These are phyloP conservation scores for Elsinoe batatas DNA, from an alignment of 2,329 filamentous ascomycete species.

Conservation along the genomic window DNA sequence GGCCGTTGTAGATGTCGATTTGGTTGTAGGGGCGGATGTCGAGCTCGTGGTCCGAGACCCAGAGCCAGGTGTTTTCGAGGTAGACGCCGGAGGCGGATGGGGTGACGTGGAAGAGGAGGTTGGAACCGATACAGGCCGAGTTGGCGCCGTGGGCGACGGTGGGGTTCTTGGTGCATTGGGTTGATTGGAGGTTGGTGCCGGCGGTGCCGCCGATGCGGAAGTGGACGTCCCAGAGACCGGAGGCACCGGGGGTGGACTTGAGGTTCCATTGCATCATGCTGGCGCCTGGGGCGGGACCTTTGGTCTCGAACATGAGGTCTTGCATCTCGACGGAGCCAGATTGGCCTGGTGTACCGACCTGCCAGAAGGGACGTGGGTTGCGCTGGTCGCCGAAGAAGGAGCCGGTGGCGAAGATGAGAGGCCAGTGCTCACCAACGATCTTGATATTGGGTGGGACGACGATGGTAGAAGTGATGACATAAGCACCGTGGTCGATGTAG, in stretches of 20 bases:
- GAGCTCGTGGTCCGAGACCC: constrained; percentile 86
- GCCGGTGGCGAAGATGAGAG: constrained; percentile 76
- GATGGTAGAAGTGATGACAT: constrained; percentile 51
- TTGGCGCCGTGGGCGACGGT: constrained; percentile 51
- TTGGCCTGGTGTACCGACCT: constrained; percentile 69
- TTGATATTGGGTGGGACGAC: constrained; percentile 53
- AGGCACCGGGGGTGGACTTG: constrained; percentile 56
- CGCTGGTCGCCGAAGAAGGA: constrained; percentile 59
- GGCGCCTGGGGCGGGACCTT: constrained; percentile 73
- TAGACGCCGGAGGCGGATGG: constrained; percentile 52
- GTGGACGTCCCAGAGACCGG: constrained; percentile 92
- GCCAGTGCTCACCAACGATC: constrained; percentile 88
- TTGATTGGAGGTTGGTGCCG: constrained; percentile 74
- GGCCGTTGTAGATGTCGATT: constrained; percentile 78
- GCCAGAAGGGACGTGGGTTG: constrained; percentile 75
- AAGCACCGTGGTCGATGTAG: constrained; percentile 56
- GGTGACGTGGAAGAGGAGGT: constrained; percentile 50
- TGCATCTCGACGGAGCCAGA: constrained; percentile 75
- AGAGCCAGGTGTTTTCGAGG: constrained; percentile 85
- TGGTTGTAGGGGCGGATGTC: constrained; percentile 91
- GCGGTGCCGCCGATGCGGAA: constrained; percentile 81
- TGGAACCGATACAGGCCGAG: constrained; percentile 61
- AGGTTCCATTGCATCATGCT: constrained; percentile 92
- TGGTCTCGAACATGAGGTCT: constrained; percentile 76
- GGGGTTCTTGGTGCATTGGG: constrained; percentile 70